Evolutionary conservation across 2,329 filamentous ascomycete species (phyloP), one percentile per base, ranked within the genome.

Genomic region (Hirsutella thompsonii): DNA sequence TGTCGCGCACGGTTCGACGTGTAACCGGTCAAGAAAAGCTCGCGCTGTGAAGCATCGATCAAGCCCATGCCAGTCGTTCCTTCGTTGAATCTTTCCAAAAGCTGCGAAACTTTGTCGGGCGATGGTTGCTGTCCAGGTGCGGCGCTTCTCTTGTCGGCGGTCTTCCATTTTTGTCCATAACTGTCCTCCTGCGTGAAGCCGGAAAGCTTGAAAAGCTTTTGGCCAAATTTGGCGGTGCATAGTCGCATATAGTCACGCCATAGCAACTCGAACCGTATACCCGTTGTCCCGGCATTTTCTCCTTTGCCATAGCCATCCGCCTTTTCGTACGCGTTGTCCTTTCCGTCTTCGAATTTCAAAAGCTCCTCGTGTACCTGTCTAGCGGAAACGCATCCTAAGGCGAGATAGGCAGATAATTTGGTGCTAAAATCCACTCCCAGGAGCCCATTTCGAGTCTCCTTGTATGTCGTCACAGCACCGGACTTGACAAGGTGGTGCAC

Each of bases 211-310:
- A 86, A 90, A 4, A 90, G 68, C 19, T 72, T 73, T 14, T 58
- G 53, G 1, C 74, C 72, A 46, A 83, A 87, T 51, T 89, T 89
- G 26, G 71, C 69, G 5, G 76, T 79, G 53, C 81, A 86, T 0
- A 90, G 69, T 1, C 81, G 70, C 79, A 90, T 87, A 52, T 89
- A 90, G 52, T 90, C 85, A 33, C 84, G 67, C 83, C 81, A 87
- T 0, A 90, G 58, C 0, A 92, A 64, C 52, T 90, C 83, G 42
- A 84, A 80, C 0, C 84, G 74, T 1, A 90, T 70, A 0, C 69
- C 73, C 28, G 72, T 72, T 0, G 81, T 87, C 0, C 84, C 83
- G 23, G 76, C 73, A 39, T 81, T 88, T 55, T 88, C 80, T 0
- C 83, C 83, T 38, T 77, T 58, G 0, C 76, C 81, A 42, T 78